These are phyloP conservation scores for Apocynum venetum DNA, from an alignment of 257 asterid genomes.

Conservation along the genomic window DNA sequence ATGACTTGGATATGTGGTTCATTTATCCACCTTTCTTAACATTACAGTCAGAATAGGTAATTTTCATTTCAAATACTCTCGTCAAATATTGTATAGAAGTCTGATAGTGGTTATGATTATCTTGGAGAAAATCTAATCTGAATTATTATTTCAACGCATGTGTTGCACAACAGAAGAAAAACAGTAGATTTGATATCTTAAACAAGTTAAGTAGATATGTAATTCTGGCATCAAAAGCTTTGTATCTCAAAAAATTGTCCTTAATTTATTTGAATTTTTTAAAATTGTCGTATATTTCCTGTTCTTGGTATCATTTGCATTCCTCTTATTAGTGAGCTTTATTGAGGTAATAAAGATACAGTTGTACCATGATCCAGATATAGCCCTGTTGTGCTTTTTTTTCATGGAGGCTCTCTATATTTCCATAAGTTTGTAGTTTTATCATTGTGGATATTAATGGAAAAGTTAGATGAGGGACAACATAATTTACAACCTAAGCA, in stretches of 20 bases:
- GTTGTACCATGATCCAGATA: neutral
- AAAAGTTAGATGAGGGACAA: neutral
- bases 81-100: neutral
- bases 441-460: slow-evolving; percentile 3
- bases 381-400: neutral
- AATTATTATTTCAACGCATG: neutral
- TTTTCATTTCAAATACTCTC: neutral
- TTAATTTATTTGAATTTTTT: neutral
- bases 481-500: neutral
- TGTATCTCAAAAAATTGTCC: neutral
- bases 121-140: neutral
- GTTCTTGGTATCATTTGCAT: too few relatives aligned
- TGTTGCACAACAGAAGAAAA: neutral
- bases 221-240: neutral
- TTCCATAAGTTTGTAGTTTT: neutral
- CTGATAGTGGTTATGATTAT: neutral
- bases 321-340: neutral
- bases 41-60: neutral
- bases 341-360: neutral
- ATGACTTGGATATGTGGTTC: neutral
- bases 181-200: neutral
- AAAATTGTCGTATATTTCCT: too few relatives aligned
- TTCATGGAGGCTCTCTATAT: neutral
- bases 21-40: neutral
- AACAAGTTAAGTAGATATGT: neutral